Evolutionary conservation across 208 protist genomes (phyloP).

Genomic region (Lotmaria passim): DNA sequence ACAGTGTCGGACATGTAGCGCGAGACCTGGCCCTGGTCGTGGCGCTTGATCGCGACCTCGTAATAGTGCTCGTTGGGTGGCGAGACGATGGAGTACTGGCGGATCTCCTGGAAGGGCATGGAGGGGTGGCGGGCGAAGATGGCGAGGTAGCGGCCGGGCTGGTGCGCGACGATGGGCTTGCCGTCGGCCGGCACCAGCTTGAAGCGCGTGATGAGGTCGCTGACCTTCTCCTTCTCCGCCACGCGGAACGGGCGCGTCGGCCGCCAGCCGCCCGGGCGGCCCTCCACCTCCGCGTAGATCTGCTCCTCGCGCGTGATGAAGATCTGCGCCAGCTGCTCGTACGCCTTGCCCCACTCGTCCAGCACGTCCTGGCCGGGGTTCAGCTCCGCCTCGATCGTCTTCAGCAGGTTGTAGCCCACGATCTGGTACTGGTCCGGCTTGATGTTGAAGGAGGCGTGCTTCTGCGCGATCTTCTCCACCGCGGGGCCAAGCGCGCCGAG

Average conservation of each 20-base stretch:
- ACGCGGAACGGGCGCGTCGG: constrained; percentile 39
- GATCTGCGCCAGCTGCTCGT: constrained; percentile 49
- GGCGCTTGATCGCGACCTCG: constrained; percentile 43
- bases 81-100: constrained; percentile 48
- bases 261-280: constrained; percentile 31
- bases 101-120: constrained; percentile 49
- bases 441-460: constrained; percentile 51
- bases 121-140: constrained; percentile 43
- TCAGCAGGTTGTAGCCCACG: constrained; percentile 52
- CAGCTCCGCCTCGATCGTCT: constrained; percentile 50
- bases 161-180: constrained; percentile 30
- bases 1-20: constrained; percentile 44
- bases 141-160: constrained; percentile 42
- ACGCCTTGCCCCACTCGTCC: constrained; percentile 52
- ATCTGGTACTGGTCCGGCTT: constrained; percentile 46
- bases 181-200: constrained; percentile 38
- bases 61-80: constrained; percentile 39
- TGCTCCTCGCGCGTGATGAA: constrained; percentile 45
- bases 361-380: constrained; percentile 45
- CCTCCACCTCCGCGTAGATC: constrained; percentile 42
- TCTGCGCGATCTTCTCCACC: constrained; percentile 53
- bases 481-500: constrained; percentile 38
- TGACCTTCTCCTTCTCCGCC: constrained; percentile 42
- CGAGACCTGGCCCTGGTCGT: constrained; percentile 49
- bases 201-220: constrained; percentile 46